phyloP scores from a whole-genome alignment of 2,329 filamentous ascomycete species.

The Aspergillus uvarum region DNA sequence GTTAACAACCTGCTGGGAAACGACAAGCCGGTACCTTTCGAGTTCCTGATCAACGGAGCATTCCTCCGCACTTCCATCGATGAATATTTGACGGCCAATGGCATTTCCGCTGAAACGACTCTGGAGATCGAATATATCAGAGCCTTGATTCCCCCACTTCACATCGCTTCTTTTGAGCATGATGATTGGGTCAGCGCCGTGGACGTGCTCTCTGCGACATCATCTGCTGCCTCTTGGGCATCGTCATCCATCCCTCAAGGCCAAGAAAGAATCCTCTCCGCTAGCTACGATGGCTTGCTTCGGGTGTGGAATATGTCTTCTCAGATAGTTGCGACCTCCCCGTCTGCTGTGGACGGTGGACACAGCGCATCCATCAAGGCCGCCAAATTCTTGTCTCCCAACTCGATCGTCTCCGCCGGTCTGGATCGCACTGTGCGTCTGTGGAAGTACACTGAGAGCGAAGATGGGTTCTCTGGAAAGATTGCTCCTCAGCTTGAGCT shows the following conservation, averaged over 20 bases:
- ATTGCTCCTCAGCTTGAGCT: conserved; percentile 76
- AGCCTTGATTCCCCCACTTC: conserved; percentile 82
- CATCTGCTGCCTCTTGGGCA: conserved; percentile 60
- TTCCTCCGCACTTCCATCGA: conserved; percentile 88
- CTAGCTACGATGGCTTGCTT: conserved; percentile 85
- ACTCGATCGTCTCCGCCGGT: conserved; percentile 77
- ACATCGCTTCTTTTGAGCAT: conserved; percentile 90
- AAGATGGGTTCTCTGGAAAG: conserved; percentile 58
- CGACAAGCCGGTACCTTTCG: conserved; percentile 60
- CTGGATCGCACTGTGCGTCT: conserved; percentile 82
- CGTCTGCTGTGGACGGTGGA: conserved; percentile 64
- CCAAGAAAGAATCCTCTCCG: conserved; percentile 79
- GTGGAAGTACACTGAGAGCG: conserved; percentile 79
- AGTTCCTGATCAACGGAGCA: conserved; percentile 92
- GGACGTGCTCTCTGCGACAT: conserved; percentile 72
- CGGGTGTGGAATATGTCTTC: conserved; percentile 88
- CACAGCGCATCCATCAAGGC: conserved; percentile 76
- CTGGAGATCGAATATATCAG: conserved; percentile 90
- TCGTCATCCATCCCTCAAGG: conserved; percentile 51
- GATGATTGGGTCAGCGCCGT: conserved; percentile 94
- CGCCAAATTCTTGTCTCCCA: conserved; percentile 77
- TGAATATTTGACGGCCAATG: conserved; percentile 82
- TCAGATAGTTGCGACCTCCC: conserved; percentile 76
- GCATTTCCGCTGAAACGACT: conserved; percentile 83
- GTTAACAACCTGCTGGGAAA: conserved; percentile 61